Evolutionary conservation across 345 rosid species (phyloP).

Genomic region (Iberis pinnata): DNA sequence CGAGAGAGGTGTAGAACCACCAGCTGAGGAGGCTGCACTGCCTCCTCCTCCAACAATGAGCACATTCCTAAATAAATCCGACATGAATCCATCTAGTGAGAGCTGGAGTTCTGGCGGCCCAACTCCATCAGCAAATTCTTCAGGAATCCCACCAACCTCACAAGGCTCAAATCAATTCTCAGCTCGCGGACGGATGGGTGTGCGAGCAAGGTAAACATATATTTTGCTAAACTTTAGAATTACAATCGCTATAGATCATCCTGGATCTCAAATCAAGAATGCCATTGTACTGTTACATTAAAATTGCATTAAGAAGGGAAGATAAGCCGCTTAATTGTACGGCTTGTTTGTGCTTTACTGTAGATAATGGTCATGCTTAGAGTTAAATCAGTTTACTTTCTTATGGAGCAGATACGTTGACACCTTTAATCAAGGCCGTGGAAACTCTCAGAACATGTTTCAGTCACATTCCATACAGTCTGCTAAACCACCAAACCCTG

Average conservation of each 20-base stretch:
- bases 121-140: conserved; percentile 44
- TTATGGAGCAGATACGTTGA: conserved; percentile 27
- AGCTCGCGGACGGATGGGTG: conserved; percentile 82
- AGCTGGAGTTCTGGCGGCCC: conserved; percentile 44
- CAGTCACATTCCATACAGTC: conserved; percentile 61
- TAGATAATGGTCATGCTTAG: conserved; percentile 9
- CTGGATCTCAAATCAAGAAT: not conserved
- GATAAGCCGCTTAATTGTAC: not conserved
- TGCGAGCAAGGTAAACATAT: conserved; percentile 64
- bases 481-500: conserved; percentile 57
- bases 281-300: conserved; percentile 7
- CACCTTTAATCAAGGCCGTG: conserved; percentile 52
- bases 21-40: conserved; percentile 70
- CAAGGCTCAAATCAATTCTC: conserved; percentile 74
- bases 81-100: conserved; percentile 38
- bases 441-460: conserved; percentile 62
- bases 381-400: not conserved
- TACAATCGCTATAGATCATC: not conserved
- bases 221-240: not conserved
- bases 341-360: not conserved
- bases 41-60: conserved; percentile 85
- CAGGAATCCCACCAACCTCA: conserved; percentile 80
- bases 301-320: conserved; percentile 4
- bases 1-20: conserved; percentile 87
- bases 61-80: conserved; percentile 45